Evolutionary conservation across 371 early-diverging fungal species (phyloP).

Genomic region (Mortierella sp.): DNA sequence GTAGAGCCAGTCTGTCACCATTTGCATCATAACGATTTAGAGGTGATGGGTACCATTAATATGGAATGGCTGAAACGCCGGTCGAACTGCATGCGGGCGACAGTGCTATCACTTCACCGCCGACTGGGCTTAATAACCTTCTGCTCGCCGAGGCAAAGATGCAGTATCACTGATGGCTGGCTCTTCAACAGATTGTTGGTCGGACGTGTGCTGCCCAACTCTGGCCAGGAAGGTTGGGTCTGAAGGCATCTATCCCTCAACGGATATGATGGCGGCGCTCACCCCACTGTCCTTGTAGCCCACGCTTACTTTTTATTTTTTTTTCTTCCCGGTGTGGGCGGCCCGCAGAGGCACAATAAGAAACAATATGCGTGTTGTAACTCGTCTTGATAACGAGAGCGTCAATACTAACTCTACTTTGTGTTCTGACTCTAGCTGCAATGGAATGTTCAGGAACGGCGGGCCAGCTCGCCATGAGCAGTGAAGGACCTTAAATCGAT

Average conservation of each 20-base stretch:
- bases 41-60: conserved; percentile 44
- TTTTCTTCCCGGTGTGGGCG: conserved; percentile 16
- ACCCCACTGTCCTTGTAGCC: conserved; percentile 39
- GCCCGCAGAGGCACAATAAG: conserved; percentile 30
- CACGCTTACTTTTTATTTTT: conserved; percentile 19
- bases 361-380: conserved; percentile 21
- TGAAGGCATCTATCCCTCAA: conserved; percentile 47
- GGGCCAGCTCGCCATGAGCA: too few relatives aligned
- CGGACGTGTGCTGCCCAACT: conserved; percentile 37
- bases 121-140: conserved; percentile 47
- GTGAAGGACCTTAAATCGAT: too few relatives aligned
- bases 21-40: conserved; percentile 42
- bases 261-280: conserved; percentile 40
- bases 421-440: too few relatives aligned
- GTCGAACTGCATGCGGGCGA: conserved; percentile 42
- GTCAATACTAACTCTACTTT: conserved; percentile 13
- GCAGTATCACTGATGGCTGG: conserved; percentile 28
- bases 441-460: too few relatives aligned
- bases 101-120: conserved; percentile 40
- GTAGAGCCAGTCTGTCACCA: conserved; percentile 28
- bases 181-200: conserved; percentile 32
- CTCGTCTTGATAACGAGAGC: conserved; percentile 14
- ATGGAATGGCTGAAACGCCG: conserved; percentile 45
- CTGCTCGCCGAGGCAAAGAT: conserved; percentile 39
- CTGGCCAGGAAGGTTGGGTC: conserved; percentile 32